phyloP scores from a whole-genome alignment of 306 rosid species.

The Trichosanthes truncata region DNA sequence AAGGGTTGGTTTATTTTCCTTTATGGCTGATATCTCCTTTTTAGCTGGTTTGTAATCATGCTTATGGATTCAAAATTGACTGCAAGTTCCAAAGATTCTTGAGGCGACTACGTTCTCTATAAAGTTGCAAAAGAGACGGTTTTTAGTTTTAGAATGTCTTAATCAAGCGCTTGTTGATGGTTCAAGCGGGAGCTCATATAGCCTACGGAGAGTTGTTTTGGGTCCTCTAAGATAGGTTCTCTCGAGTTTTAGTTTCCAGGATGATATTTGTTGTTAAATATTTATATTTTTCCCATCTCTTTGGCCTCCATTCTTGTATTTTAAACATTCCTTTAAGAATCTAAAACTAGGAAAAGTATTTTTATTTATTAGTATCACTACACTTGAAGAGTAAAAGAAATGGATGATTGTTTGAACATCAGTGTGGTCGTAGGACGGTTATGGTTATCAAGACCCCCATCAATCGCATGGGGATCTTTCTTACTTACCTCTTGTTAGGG shows the following conservation, averaged over 20 bases:
- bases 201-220: constrained; percentile 61
- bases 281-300: background rate
- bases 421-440: too few relatives aligned
- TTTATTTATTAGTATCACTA: too few relatives aligned
- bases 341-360: background rate
- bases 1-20: background rate
- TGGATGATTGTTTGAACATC: too few relatives aligned
- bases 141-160: constrained; percentile 69
- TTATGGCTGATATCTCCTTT: background rate
- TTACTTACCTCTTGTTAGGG: too few relatives aligned
- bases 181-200: constrained; percentile 66
- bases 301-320: background rate
- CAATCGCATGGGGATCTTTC: too few relatives aligned
- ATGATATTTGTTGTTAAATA: background rate
- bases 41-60: background rate
- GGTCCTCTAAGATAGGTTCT: constrained; percentile 40
- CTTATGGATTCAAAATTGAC: background rate
- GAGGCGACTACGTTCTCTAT: constrained; percentile 70
- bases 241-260: constrained; percentile 49
- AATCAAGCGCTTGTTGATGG: constrained; percentile 84
- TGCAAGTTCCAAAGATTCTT: constrained; percentile 73
- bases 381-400: too few relatives aligned
- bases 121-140: constrained; percentile 69
- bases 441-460: too few relatives aligned
- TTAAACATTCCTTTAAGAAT: background rate